Evolutionary conservation across 805 yeast genomes (phyloP).

Genomic region (Candida koratica): DNA sequence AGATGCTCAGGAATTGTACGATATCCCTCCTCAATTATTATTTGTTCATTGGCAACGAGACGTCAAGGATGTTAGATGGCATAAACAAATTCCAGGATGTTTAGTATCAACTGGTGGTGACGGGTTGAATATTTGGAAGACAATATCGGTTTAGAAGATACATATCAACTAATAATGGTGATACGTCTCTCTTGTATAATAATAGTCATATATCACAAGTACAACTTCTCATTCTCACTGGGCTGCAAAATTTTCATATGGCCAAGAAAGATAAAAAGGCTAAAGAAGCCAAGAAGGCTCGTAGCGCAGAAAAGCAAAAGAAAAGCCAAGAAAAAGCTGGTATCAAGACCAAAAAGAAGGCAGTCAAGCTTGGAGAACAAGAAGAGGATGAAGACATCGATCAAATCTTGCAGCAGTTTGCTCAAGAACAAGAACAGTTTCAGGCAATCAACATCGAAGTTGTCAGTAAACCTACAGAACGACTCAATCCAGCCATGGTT

Average conservation of each 20-base stretch:
- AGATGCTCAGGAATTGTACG: constrained; percentile 74
- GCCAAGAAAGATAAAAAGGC: constrained; percentile 84
- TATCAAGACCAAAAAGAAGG: constrained; percentile 65
- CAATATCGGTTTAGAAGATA: constrained; percentile 88
- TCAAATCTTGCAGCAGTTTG: constrained; percentile 70
- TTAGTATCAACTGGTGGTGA: constrained; percentile 93
- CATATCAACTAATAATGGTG: too few species aligned
- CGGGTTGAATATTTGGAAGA: constrained; percentile 93
- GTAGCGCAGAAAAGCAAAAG: constrained; percentile 76
- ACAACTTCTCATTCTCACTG: too few species aligned
- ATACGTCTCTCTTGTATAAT: too few species aligned
- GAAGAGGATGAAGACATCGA: constrained; percentile 90
- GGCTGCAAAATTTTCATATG: constrained; percentile 42
- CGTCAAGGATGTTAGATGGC: constrained; percentile 98
- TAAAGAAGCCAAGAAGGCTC: constrained; percentile 87
- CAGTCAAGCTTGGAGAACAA: constrained; percentile 70
- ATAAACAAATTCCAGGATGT: constrained; percentile 93
- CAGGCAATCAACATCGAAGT: constrained; percentile 64
- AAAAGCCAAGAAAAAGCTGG: constrained; percentile 75
- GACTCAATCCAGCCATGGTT: constrained; percentile 73
- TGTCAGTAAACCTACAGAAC: constrained; percentile 56
- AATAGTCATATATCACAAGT: too few species aligned
- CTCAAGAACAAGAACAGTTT: constrained; percentile 74
- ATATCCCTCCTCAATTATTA: constrained; percentile 90
- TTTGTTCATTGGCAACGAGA: constrained; percentile 98